A percentile compares a stretch with the other conserved stretches of the same genome.
phyloP scores from a whole-genome alignment of 2,329 filamentous ascomycete species.

The Thermomyces lanuginosus region DNA sequence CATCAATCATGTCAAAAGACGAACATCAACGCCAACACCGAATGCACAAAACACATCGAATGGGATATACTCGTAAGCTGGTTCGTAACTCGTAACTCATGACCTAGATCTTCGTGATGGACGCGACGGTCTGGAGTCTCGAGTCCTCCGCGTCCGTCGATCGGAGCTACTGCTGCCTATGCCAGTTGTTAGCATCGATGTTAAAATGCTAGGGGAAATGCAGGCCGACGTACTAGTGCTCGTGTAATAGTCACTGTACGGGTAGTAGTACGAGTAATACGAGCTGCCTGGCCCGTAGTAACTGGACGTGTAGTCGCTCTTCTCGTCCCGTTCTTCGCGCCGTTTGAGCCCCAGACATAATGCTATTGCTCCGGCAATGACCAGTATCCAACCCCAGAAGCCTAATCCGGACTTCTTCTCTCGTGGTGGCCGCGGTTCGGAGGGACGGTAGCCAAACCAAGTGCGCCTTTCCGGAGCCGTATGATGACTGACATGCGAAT shows the following conservation, averaged over 20 bases:
- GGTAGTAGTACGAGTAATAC: slow-evolving; percentile 26
- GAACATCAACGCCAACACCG: too few species aligned
- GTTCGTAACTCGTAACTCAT: too few species aligned
- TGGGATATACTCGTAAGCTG: too few species aligned
- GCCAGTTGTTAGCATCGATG: slow-evolving; percentile 8
- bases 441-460: slow-evolving; percentile 27
- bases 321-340: slow-evolving; percentile 21
- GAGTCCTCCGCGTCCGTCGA: slow-evolving; percentile 19
- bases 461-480: slow-evolving; percentile 15
- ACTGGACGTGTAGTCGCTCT: slow-evolving; percentile 19
- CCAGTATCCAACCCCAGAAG: slow-evolving; percentile 26
- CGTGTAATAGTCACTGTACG: slow-evolving; percentile 26
- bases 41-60: too few species aligned
- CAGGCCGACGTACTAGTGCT: slow-evolving; percentile 22
- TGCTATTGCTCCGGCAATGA: slow-evolving; percentile 28
- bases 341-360: slow-evolving; percentile 31
- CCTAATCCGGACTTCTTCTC: slow-evolving; percentile 24
- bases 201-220: neutral
- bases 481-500: slow-evolving; percentile 18
- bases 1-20: too few species aligned
- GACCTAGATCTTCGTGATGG: slow-evolving; percentile 4
- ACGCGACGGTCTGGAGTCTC: slow-evolving; percentile 9
- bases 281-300: slow-evolving; percentile 18
- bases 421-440: slow-evolving; percentile 15
- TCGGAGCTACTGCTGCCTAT: slow-evolving; percentile 31